Conservation (phyloP, 1,284 basidiomycete species). For the Fistulinella cinereoalba region DNA sequence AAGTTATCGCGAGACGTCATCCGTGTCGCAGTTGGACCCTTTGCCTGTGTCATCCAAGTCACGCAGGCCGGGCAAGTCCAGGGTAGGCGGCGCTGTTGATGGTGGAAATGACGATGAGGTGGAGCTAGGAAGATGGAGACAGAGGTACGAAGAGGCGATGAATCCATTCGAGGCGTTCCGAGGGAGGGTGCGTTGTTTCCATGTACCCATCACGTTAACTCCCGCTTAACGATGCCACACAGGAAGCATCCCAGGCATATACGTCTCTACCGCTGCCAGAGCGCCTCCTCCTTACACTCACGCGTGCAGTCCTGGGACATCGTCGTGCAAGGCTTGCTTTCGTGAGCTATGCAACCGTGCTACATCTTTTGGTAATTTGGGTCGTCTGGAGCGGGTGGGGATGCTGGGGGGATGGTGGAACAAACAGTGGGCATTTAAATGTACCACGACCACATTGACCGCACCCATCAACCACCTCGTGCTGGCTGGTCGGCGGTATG, state of each 20-base stretch:
- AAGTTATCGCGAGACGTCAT: constrained; percentile 77
- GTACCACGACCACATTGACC: constrained; percentile 23
- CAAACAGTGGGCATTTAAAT: constrained; percentile 2
- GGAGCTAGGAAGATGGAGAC: constrained; percentile 86
- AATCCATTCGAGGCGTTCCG: constrained; percentile 98
- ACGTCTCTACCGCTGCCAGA: constrained; percentile 92
- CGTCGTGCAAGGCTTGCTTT: constrained; percentile 81
- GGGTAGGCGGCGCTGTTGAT: constrained; percentile 78
- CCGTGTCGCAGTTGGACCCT: constrained; percentile 65
- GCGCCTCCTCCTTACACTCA: constrained; percentile 81
- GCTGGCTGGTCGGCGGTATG: too few relatives aligned
- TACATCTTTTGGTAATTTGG: constrained; percentile 80
- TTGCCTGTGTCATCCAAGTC: constrained; percentile 46
- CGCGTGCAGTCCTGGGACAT: constrained; percentile 84
- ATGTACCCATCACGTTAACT: not conserved
- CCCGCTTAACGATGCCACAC: constrained; percentile 3
- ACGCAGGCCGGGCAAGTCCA: constrained; percentile 46
- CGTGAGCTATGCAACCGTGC: constrained; percentile 73
- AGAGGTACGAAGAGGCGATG: constrained; percentile 93
- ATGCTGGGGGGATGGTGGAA: constrained; percentile 21
- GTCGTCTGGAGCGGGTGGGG: constrained; percentile 70
- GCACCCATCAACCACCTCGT: too few relatives aligned
- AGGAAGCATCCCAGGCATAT: constrained; percentile 93
- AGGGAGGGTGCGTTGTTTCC: constrained; percentile 69
- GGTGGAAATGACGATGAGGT: constrained; percentile 65